Evolutionary conservation across 495 filamentous ascomycete species (phyloP).

Genomic region (Lichina pygmaea): DNA sequence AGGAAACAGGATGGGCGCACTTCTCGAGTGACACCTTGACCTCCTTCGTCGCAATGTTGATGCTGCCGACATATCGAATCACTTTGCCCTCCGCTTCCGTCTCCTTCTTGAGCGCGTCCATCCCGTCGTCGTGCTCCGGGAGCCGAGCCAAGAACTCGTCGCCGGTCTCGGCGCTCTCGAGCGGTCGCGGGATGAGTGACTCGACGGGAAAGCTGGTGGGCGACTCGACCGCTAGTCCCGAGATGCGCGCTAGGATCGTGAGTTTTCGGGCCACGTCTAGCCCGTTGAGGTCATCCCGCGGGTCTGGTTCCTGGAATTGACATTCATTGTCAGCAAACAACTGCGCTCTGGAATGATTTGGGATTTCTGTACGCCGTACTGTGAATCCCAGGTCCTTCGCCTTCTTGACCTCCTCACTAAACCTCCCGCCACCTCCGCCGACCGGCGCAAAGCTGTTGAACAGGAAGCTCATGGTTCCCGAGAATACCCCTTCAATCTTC

Average conservation of each 20-base stretch:
- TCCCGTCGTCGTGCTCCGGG: slow-evolving; percentile 51
- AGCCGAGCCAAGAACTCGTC: slow-evolving; percentile 60
- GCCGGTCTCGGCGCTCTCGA: slow-evolving; percentile 45
- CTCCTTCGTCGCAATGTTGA: slow-evolving; percentile 46
- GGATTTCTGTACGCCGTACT: background rate
- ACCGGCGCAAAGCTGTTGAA: slow-evolving; percentile 84
- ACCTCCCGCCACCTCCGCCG: slow-evolving; percentile 38
- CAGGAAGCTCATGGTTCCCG: slow-evolving; percentile 82
- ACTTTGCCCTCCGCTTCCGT: slow-evolving; percentile 73
- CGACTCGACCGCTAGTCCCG: slow-evolving; percentile 46
- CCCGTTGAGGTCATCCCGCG: slow-evolving; percentile 85
- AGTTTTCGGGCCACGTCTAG: slow-evolving; percentile 92
- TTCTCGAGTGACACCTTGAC: slow-evolving; percentile 77
- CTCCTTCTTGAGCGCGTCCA: slow-evolving; percentile 51
- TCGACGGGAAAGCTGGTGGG: slow-evolving; percentile 77
- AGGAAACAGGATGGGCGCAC: slow-evolving; percentile 6
- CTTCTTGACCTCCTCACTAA: slow-evolving; percentile 67
- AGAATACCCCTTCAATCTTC: slow-evolving; percentile 88
- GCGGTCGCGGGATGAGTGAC: slow-evolving; percentile 59
- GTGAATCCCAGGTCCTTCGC: slow-evolving; percentile 92
- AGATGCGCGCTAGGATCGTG: slow-evolving; percentile 69
- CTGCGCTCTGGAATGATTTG: background rate
- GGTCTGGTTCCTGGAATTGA: slow-evolving; percentile 49
- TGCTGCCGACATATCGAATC: slow-evolving; percentile 80
- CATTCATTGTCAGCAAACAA: background rate